These are phyloP conservation scores for Pythium phragmiticola DNA, from an alignment of 352 stramenopile species.

Conservation along the genomic window DNA sequence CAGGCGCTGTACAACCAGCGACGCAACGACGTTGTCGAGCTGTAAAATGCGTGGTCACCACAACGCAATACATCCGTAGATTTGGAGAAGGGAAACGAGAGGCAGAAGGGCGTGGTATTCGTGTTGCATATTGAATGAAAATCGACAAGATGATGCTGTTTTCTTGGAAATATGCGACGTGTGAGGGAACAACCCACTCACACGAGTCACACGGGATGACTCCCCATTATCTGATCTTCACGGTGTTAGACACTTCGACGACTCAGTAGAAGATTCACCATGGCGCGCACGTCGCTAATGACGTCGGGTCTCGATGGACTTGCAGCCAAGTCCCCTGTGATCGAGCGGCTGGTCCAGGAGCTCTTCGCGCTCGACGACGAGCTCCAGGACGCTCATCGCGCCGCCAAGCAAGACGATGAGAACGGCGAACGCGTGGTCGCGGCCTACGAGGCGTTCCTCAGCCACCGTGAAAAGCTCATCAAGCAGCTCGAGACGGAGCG, in stretches of 20 bases:
- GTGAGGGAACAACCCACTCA: background rate
- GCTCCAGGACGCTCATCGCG: constrained; percentile 32
- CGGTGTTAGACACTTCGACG: background rate
- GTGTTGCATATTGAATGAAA: background rate
- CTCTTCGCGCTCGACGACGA: constrained; percentile 29
- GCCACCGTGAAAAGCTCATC: constrained; percentile 28
- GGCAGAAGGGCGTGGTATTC: background rate
- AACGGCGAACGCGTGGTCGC: constrained; percentile 33
- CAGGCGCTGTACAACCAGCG: constrained; percentile 30
- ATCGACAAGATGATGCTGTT: background rate
- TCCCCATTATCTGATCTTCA: background rate
- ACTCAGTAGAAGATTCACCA: background rate
- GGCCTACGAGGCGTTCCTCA: constrained; percentile 33
- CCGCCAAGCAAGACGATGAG: constrained; percentile 34
- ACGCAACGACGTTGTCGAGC: constrained; percentile 31
- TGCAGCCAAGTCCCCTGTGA: constrained; percentile 4
- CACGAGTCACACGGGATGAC: background rate
- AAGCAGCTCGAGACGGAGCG: constrained; percentile 27
- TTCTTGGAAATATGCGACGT: constrained; percentile 10
- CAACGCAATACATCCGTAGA: constrained; percentile 8
- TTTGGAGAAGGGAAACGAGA: background rate
- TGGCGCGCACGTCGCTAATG: constrained; percentile 13
- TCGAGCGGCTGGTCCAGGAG: constrained; percentile 19
- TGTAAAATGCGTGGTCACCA: constrained; percentile 6
- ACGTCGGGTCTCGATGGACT: constrained; percentile 15